A percentile compares a stretch with the other conserved stretches of the same genome.
Conservation (phyloP, 1,284 basidiomycete genomes). For the Ustilago tritici region DNA sequence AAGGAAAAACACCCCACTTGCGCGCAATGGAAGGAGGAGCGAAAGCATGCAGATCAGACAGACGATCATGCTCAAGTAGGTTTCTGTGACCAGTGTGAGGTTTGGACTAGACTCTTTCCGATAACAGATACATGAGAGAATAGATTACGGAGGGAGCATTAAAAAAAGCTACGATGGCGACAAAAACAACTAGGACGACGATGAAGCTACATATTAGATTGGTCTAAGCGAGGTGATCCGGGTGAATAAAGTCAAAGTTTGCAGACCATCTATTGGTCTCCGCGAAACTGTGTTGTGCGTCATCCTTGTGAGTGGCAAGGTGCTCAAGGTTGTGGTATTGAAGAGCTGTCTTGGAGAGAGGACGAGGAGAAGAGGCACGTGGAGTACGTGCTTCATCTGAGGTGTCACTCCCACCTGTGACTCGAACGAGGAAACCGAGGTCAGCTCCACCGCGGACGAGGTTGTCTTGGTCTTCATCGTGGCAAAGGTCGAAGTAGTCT, state of each 20-base stretch:
- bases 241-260: constrained; percentile 45
- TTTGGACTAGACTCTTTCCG: background rate
- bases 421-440: background rate
- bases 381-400: constrained; percentile 51
- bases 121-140: background rate
- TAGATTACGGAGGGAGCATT: constrained; percentile 6
- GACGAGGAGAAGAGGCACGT: constrained; percentile 39
- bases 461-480: constrained; percentile 16
- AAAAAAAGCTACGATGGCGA: constrained; percentile 1
- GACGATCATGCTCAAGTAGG: background rate
- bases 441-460: background rate
- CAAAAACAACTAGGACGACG: background rate
- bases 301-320: constrained; percentile 2
- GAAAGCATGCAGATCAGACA: background rate
- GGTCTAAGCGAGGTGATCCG: constrained; percentile 40
- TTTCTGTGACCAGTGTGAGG: background rate
- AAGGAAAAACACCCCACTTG: too few species aligned
- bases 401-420: constrained; percentile 33
- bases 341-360: constrained; percentile 20
- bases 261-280: constrained; percentile 10
- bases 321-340: constrained; percentile 10
- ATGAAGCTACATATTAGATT: background rate
- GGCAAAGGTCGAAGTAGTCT: constrained; percentile 45
- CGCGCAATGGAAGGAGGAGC: too few species aligned
- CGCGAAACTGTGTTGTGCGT: background rate